Conservation (phyloP, 306 rosid genomes). For the Phaseolus lunatus region DNA sequence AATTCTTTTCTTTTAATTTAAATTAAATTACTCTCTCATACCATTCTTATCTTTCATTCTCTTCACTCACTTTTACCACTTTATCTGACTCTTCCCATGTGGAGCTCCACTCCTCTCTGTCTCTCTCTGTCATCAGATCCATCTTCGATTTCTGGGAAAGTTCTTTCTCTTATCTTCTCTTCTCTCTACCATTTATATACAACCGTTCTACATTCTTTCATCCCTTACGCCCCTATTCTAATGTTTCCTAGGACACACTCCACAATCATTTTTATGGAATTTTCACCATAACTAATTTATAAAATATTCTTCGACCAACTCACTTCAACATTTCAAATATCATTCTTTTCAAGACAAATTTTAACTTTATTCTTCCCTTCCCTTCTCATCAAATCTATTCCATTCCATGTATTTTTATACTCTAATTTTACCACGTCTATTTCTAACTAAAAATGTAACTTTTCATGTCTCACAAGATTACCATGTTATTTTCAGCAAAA, state of each 20-base stretch:
- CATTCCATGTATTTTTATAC: too few relatives aligned
- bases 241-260: not conserved
- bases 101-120: conserved; percentile 55
- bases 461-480: too few relatives aligned
- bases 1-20: conserved; percentile 1
- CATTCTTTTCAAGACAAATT: too few relatives aligned
- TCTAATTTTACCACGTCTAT: too few relatives aligned
- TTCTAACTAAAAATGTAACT: too few relatives aligned
- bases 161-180: conserved; percentile 28
- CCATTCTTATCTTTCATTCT: not conserved
- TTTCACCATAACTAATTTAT: too few relatives aligned
- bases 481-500: too few relatives aligned
- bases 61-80: conserved; percentile 39
- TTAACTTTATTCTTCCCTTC: too few relatives aligned
- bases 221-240: not conserved
- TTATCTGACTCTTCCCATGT: conserved; percentile 84
- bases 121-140: conserved; percentile 30
- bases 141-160: conserved; percentile 81
- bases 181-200: not conserved
- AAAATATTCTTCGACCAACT: too few relatives aligned
- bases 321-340: too few relatives aligned
- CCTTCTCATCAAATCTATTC: too few relatives aligned
- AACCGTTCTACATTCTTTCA: conserved; percentile 20
- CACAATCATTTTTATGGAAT: not conserved
- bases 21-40: not conserved